Base-by-base conservation (phyloP, 805 yeast species). In the Pichia californica region DNA sequence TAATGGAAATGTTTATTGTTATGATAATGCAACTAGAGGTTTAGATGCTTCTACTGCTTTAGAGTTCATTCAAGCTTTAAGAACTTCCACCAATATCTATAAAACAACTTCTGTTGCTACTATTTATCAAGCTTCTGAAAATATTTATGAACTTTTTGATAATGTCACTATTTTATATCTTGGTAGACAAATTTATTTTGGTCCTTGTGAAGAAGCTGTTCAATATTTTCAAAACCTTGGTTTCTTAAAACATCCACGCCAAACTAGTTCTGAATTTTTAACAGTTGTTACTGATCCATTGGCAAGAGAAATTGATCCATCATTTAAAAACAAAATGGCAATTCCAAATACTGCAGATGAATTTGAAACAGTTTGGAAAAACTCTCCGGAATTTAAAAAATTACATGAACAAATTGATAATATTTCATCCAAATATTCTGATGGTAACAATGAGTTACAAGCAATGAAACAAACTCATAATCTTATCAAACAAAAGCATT, bases 1-100 rank as follows among this genome's bases (percentile, higher is more conserved):
- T 54, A 67, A 74, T 43, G 79, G 75, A 7, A 65, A 74, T 8
- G 66, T 78, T 18, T 77, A 69, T 51, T 77, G 83, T 49, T 79
- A 80, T 75, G 86, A 79, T 63, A 80, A 79, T 52, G 80, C 84
- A 18, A 80, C 86, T 15, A 71, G 85, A 61, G 86, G 86, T 60
- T 67, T 79, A 52, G 86, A 79, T 63, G 74, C 85, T 8, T 78
- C 85, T 13, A 79, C 85, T 16, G 86, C 86, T 14, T 68, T 80
- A 47, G 86, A 80, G 60, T 79, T 76, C 49, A 71, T 74, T 23
- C 73, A 76, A 53, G 75, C 82, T 25, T 66, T 80, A 47, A 74
- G 79, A 63, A 70, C 80, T 3, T 70, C 77, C 8, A 78, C 85
- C 1, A 74, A 77, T 50, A 58, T 79, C 58, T 61, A 74, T 48